Evolutionary conservation across 305 asterid genomes (phyloP).

Genomic region (Fraxinus sp.): DNA sequence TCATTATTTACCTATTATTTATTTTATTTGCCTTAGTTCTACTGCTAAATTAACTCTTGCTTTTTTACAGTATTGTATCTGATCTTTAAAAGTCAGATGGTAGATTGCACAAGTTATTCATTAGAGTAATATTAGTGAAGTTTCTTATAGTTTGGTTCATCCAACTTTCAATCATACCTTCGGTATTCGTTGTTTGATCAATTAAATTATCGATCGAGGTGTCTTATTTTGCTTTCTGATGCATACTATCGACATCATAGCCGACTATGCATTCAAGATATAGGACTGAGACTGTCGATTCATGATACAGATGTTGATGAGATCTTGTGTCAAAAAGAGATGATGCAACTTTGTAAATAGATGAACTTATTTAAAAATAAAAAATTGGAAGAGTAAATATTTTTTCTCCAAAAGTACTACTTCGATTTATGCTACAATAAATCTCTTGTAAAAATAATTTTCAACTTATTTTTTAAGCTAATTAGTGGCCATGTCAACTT

Average conservation of each 20-base stretch:
- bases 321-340: not conserved
- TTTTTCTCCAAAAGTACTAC: not conserved
- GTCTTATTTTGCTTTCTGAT: not conserved
- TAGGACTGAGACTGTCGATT: not conserved
- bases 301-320: not conserved
- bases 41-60: too few species aligned
- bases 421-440: not conserved
- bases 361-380: too few species aligned
- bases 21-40: too few species aligned
- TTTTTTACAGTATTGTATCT: too few species aligned
- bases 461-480: not conserved
- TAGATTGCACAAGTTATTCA: not conserved
- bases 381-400: too few species aligned
- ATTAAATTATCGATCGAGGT: too few species aligned
- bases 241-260: not conserved
- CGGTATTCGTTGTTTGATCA: not conserved
- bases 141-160: not conserved
- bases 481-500: not conserved
- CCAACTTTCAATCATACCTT: not conserved
- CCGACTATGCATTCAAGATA: not conserved
- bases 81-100: too few species aligned
- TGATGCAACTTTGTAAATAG: too few species aligned
- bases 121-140: not conserved
- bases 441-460: not conserved
- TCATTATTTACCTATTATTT: too few species aligned